Evolutionary conservation across 2,329 filamentous ascomycete species (phyloP), one percentile per base, ranked within the genome.

Genomic region (Delphinella strobiligena): DNA sequence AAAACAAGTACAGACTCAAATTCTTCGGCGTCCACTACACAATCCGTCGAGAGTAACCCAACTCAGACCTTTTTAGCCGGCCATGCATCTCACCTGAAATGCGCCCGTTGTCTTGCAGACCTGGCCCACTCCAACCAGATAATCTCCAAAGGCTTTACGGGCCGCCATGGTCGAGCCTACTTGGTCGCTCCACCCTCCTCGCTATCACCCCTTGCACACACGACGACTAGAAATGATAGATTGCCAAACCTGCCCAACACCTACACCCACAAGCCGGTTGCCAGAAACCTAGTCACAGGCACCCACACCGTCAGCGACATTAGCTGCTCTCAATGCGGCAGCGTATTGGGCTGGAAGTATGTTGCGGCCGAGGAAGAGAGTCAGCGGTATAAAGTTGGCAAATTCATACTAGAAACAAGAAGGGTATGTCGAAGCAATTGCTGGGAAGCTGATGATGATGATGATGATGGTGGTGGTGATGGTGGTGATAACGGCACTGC

Each of bases 361-460:
- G 67, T 79, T 17, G 64, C 67, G 15, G 75, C 75, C 0, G 72
- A 74, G 43, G 73, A 79, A 47, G 74, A 78, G 43, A 61, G 56
- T 9, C 75, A 80, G 56, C 61, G 66, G 40, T 80, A 80, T 51
- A 80, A 80, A 51, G 71, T 79, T 2, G 75, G 75, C n/a, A 79
- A 78, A 51, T 79, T 74, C 47, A 80, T 80, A 19, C 55, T 80
- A 19, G 75, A 80, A 55, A 77, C 73, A 32, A 73, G 69, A 54
- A 61, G 68, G 38, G 68, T 75, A 7, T 66, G 63, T 17, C 58
- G 63, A 19, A 60, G 61, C 12, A 61, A 64, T 14, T 66, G 58
- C 15, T 79, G 75, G 75, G 74, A 76, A 44, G 53, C 48, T 5
- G 54, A 50, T 2, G 49, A 54, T 29, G 48, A 38, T 19, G 42